phyloP scores from a whole-genome alignment of 83 land plant genomes.

The Picea abies region DNA sequence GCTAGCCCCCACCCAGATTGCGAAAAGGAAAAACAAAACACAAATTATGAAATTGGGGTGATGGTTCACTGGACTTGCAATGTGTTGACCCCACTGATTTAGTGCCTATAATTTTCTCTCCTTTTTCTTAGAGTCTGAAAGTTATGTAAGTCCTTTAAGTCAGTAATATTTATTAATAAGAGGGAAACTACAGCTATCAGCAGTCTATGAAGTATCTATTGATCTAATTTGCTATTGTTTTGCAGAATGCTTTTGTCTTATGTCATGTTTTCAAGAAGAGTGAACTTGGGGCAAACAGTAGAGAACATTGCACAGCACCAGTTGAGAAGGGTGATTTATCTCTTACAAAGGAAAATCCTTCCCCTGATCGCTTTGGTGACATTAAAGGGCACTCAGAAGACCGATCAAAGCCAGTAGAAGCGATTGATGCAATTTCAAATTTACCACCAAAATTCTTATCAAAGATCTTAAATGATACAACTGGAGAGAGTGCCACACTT shows the following conservation, averaged over 20 bases:
- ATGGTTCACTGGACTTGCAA: too few relatives aligned
- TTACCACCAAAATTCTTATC: too few relatives aligned
- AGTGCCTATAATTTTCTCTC: background rate
- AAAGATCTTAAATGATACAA: background rate
- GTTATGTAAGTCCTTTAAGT: background rate
- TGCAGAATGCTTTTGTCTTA: conserved; percentile 14
- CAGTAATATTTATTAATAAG: background rate
- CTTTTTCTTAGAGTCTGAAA: background rate
- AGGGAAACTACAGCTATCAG: background rate
- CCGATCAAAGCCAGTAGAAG: too few relatives aligned
- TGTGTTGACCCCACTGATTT: background rate
- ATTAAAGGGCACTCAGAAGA: too few relatives aligned
- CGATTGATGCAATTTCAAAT: too few relatives aligned
- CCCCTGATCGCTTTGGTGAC: too few relatives aligned
- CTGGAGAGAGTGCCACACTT: background rate
- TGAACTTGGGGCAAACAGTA: background rate
- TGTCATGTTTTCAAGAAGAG: conserved; percentile 1
- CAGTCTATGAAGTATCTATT: background rate
- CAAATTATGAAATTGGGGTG: too few relatives aligned
- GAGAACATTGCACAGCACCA: background rate
- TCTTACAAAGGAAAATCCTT: too few relatives aligned
- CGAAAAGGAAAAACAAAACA: too few relatives aligned
- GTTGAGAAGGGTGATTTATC: background rate
- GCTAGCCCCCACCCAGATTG: too few relatives aligned
- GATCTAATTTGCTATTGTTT: background rate